These are phyloP conservation scores for Colletotrichum sp. DNA, from an alignment of 2,329 filamentous ascomycete genomes.

Conservation along the genomic window DNA sequence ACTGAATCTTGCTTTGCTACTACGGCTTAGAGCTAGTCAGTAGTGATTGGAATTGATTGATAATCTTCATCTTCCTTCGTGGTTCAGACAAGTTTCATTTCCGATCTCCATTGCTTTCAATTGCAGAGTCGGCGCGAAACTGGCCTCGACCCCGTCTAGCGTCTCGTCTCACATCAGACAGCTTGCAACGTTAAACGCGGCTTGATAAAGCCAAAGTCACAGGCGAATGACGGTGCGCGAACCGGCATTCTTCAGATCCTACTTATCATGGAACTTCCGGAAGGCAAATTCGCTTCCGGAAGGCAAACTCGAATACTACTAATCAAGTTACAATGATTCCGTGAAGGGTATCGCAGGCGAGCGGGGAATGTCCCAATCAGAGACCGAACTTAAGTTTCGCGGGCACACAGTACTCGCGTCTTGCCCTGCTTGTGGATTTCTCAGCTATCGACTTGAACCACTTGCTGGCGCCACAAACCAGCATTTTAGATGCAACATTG, in stretches of 20 bases:
- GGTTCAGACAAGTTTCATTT: background rate
- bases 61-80: background rate
- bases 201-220: too few species aligned
- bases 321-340: background rate
- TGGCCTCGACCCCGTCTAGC: background rate
- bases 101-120: background rate
- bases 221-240: too few species aligned
- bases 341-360: rapidly evolving
- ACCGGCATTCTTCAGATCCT: too few species aligned
- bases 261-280: too few species aligned
- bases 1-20: background rate
- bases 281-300: background rate
- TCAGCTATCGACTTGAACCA: background rate
- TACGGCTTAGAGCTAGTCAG: background rate
- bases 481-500: background rate
- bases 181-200: background rate
- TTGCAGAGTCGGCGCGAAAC: background rate
- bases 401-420: background rate
- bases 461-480: background rate
- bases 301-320: background rate
- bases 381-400: rapidly evolving
- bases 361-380: rapidly evolving
- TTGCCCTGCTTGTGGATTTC: too few species aligned
- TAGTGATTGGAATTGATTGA: background rate
- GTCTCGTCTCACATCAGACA: background rate